Percentiles rank a stretch among this genome's conserved stretches.
These are phyloP conservation scores for Yamadazyma diddensiae DNA, from an alignment of 1,139 yeast species.

Conservation along the genomic window DNA sequence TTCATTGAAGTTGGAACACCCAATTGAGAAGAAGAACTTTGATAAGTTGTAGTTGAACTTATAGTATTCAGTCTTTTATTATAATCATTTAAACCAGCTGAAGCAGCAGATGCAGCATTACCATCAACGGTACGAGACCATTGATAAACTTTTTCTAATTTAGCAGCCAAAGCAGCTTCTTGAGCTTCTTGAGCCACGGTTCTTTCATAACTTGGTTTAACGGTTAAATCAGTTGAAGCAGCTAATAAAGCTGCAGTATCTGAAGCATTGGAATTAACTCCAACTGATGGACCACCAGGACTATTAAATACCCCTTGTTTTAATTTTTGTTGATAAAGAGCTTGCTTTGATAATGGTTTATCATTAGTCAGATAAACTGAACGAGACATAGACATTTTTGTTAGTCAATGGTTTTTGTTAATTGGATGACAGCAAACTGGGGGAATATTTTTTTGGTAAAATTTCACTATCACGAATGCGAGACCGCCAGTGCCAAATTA, in stretches of 20 bases:
- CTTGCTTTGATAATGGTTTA: conserved; percentile 69
- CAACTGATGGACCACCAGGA: conserved; percentile 68
- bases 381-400: conserved; percentile 26
- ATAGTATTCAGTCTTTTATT: conserved; percentile 6
- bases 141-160: conserved; percentile 32
- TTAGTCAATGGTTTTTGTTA: neutral
- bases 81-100: conserved; percentile 22
- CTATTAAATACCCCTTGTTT: conserved; percentile 71
- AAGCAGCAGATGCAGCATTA: conserved; percentile 47
- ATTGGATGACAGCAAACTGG: conserved; percentile 7
- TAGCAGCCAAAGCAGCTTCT: conserved; percentile 61
- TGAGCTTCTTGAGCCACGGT: conserved; percentile 64
- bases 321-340: conserved; percentile 72
- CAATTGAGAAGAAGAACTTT: conserved; percentile 17
- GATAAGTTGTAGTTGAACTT: conserved; percentile 17
- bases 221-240: conserved; percentile 59
- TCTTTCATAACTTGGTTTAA: conserved; percentile 61
- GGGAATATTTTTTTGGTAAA: conserved; percentile 4
- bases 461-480: conserved; percentile 6
- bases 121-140: conserved; percentile 49
- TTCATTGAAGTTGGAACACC: conserved; percentile 38
- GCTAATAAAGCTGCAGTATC: conserved; percentile 79
- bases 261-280: conserved; percentile 67
- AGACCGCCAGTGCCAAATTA: neutral
- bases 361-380: conserved; percentile 67